Conservation (phyloP, 495 filamentous ascomycete genomes). For the Chaetomium fimeti region DNA sequence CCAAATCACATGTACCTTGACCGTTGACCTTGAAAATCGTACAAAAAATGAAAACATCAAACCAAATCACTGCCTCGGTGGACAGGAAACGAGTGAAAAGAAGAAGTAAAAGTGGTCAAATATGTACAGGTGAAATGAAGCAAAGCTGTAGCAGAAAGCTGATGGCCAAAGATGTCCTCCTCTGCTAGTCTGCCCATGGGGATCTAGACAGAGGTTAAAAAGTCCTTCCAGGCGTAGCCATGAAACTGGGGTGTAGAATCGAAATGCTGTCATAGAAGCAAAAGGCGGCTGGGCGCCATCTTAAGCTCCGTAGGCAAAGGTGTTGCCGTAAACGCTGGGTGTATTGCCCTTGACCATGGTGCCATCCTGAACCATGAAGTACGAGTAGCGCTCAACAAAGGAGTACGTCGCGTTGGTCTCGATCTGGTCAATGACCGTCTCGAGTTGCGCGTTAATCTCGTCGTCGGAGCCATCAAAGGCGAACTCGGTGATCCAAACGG, state of each 20-base stretch:
- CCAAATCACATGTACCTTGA: neutral
- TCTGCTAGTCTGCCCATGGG: neutral
- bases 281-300: neutral
- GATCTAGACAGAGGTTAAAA: neutral
- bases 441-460: conserved; percentile 56
- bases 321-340: conserved; percentile 43
- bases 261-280: neutral
- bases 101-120: neutral
- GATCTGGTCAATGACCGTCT: conserved; percentile 60
- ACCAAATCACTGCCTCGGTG: neutral
- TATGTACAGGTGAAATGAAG: conserved; percentile 8
- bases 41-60: neutral
- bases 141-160: neutral
- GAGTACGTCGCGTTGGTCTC: conserved; percentile 54
- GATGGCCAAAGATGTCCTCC: neutral
- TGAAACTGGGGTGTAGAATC: conserved; percentile 1
- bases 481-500: conserved; percentile 85
- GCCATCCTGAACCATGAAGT: conserved; percentile 68
- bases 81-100: conserved; percentile 1
- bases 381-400: conserved; percentile 70
- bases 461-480: conserved; percentile 49
- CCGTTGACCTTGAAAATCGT: neutral
- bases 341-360: conserved; percentile 43
- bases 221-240: neutral
- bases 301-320: conserved; percentile 44